These are phyloP conservation scores for Ophiobolus disseminans DNA, from an alignment of 2,329 filamentous ascomycete species.

Conservation along the genomic window DNA sequence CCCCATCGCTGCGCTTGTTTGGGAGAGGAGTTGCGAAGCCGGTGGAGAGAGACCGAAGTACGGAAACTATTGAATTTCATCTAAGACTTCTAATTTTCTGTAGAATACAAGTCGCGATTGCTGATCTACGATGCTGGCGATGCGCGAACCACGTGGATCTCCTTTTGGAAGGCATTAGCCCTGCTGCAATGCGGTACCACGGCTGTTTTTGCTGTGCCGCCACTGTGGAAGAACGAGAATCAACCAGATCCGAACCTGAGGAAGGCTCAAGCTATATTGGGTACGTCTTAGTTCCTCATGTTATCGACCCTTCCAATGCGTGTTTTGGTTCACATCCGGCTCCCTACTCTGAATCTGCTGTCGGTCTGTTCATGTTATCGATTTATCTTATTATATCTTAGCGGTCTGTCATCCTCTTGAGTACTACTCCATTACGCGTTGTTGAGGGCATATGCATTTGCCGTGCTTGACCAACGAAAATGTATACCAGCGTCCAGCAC, in stretches of 20 bases:
- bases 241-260: constrained; percentile 39
- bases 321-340: background rate
- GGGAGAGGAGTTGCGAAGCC: constrained; percentile 20
- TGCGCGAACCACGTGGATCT: constrained; percentile 43
- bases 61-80: background rate
- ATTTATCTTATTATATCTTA: background rate
- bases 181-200: constrained; percentile 45
- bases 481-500: too few relatives aligned
- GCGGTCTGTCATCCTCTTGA: too few relatives aligned
- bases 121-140: constrained; percentile 49
- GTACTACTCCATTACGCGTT: too few relatives aligned
- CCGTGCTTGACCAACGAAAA: too few relatives aligned
- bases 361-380: too few relatives aligned
- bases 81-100: constrained; percentile 4
- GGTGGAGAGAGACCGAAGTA: constrained; percentile 32
- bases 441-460: too few relatives aligned
- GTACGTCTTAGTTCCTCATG: constrained; percentile 27
- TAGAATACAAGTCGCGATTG: constrained; percentile 37
- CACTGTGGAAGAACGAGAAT: constrained; percentile 43
- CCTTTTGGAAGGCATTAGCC: constrained; percentile 47
- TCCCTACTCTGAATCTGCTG: background rate
- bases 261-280: constrained; percentile 34
- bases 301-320: background rate
- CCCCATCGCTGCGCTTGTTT: constrained; percentile 28
- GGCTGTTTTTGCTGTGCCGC: constrained; percentile 40